These are phyloP conservation scores for Torulaspora maleeae DNA, from an alignment of 805 yeast species.

Conservation along the genomic window DNA sequence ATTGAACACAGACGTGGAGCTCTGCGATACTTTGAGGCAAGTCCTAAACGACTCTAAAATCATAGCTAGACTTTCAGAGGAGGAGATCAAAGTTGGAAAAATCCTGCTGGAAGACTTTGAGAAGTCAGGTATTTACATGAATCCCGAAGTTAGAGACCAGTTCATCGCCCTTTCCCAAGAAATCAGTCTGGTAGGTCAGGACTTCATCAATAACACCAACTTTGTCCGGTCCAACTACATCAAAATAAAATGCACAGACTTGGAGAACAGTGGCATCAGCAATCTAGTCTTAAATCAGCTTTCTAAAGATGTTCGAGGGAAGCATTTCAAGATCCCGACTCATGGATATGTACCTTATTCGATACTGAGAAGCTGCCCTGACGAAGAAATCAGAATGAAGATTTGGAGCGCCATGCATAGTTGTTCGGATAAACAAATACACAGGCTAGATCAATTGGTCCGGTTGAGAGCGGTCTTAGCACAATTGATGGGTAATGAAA, in stretches of 20 bases:
- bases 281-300: constrained; percentile 25
- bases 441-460: constrained; percentile 53
- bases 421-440: constrained; percentile 58
- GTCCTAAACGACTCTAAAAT: constrained; percentile 43
- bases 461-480: constrained; percentile 68
- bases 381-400: constrained; percentile 53
- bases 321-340: constrained; percentile 49
- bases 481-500: constrained; percentile 59
- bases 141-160: constrained; percentile 53
- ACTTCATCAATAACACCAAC: constrained; percentile 43
- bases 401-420: constrained; percentile 75
- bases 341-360: constrained; percentile 62
- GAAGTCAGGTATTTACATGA: constrained; percentile 84
- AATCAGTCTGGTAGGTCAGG: constrained; percentile 77
- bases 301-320: constrained; percentile 38
- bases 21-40: constrained; percentile 56
- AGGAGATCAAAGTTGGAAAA: constrained; percentile 79
- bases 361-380: constrained; percentile 54
- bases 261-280: constrained; percentile 20
- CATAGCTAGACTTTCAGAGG: constrained; percentile 46
- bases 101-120: constrained; percentile 79
- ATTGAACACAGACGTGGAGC: constrained; percentile 73
- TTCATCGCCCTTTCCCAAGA: constrained; percentile 77
- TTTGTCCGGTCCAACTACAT: constrained; percentile 19
- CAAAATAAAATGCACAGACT: constrained; percentile 23